These are phyloP conservation scores for Penicillium nucicola DNA, from an alignment of 495 filamentous ascomycete species.

Conservation along the genomic window DNA sequence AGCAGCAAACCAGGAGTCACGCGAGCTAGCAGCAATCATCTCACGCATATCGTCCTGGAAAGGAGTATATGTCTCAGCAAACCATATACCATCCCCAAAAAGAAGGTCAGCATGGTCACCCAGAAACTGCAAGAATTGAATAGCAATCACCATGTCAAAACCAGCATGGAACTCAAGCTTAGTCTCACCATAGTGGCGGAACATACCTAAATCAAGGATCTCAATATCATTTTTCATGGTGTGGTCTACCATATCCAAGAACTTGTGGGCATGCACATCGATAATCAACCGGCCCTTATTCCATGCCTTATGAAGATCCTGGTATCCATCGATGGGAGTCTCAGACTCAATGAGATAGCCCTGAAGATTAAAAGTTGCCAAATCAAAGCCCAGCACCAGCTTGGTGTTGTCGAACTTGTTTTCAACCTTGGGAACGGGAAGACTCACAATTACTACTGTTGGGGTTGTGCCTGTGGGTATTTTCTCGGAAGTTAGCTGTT, in stretches of 20 bases:
- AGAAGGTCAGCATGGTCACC: slow-evolving; percentile 31
- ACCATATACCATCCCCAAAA: slow-evolving; percentile 5
- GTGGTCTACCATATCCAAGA: slow-evolving; percentile 11
- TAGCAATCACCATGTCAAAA: slow-evolving; percentile 34
- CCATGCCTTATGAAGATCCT: slow-evolving; percentile 30
- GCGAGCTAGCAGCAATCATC: slow-evolving; percentile 27
- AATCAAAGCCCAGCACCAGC: slow-evolving; percentile 34
- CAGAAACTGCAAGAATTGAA: slow-evolving; percentile 34
- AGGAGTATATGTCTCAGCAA: slow-evolving; percentile 9
- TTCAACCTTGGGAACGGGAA: slow-evolving; percentile 24
- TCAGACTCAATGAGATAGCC: slow-evolving; percentile 27
- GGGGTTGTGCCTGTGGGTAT: slow-evolving; percentile 9
- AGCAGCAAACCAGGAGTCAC: slow-evolving; percentile 28
- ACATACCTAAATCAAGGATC: slow-evolving; percentile 9
- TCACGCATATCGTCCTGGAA: slow-evolving; percentile 25
- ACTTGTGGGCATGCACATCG: slow-evolving; percentile 8
- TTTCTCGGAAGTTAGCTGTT: slow-evolving; percentile 12
- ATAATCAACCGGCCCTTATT: slow-evolving; percentile 17
- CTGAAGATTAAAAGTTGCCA: slow-evolving; percentile 16
- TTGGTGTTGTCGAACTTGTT: slow-evolving; percentile 9
- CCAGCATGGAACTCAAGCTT: slow-evolving; percentile 14
- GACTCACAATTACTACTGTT: slow-evolving; percentile 21
- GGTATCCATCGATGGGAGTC: slow-evolving; percentile 18
- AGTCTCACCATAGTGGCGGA: slow-evolving; percentile 11
- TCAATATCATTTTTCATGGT: background rate